These are phyloP conservation scores for Phytopythium boreale DNA, from an alignment of 352 stramenopile genomes.

Conservation along the genomic window DNA sequence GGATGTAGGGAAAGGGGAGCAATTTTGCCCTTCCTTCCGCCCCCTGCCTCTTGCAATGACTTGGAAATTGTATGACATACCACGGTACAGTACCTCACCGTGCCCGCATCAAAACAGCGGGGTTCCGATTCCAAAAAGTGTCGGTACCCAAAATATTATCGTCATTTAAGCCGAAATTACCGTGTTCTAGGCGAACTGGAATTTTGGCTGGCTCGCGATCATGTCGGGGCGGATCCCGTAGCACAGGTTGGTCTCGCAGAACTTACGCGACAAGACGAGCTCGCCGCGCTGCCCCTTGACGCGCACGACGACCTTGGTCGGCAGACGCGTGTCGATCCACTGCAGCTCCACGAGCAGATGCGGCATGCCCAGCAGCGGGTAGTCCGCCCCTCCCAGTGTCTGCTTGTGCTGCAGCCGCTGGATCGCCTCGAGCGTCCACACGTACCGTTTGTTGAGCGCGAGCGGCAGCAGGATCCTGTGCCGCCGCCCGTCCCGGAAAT, in stretches of 20 bases:
- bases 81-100: neutral
- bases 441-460: constrained; percentile 39
- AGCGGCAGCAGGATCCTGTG: constrained; percentile 46
- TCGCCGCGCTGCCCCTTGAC: constrained; percentile 22
- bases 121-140: neutral
- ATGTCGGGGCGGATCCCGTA: constrained; percentile 23
- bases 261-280: constrained; percentile 33
- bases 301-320: constrained; percentile 41
- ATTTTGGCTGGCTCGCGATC: constrained; percentile 2
- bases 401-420: constrained; percentile 45
- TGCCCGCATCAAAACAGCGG: too few species aligned
- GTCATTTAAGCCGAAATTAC: neutral
- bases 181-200: neutral
- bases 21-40: neutral
- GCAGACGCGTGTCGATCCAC: constrained; percentile 62
- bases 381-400: constrained; percentile 30
- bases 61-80: neutral
- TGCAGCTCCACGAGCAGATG: constrained; percentile 53
- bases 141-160: neutral
- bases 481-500: constrained; percentile 23
- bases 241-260: constrained; percentile 36
- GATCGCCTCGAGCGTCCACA: constrained; percentile 47
- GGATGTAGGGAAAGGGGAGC: neutral
- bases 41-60: neutral
- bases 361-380: constrained; percentile 41